phyloP scores from a whole-genome alignment of 2,329 filamentous ascomycete genomes.

The Ophiostoma pallidulum region DNA sequence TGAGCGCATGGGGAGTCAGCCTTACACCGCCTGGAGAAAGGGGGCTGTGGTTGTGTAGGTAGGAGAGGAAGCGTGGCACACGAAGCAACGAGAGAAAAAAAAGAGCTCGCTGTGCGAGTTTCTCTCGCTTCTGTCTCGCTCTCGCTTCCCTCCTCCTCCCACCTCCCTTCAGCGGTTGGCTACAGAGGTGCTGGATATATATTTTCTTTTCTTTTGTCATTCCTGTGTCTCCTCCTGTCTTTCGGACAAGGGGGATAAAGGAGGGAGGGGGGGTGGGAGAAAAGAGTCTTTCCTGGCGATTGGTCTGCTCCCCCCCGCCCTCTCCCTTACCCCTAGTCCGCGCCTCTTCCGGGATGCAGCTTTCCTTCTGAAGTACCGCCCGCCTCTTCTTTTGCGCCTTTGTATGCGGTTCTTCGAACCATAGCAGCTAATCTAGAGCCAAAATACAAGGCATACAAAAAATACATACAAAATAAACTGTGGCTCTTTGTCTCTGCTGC shows the following conservation, averaged over 20 bases:
- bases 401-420: not conserved
- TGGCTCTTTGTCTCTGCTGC: not conserved
- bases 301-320: too few relatives aligned
- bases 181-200: constrained; percentile 14
- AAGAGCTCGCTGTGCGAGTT: constrained; percentile 11
- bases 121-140: not conserved
- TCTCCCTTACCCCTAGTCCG: not conserved
- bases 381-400: not conserved
- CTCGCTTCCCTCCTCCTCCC: not conserved
- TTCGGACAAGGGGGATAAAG: not conserved
- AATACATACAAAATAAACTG: not conserved
- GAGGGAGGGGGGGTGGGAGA: too few relatives aligned
- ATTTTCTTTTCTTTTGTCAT: constrained; percentile 7
- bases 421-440: constrained; percentile 34
- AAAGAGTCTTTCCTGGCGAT: constrained; percentile 6
- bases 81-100: not conserved
- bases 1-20: not conserved
- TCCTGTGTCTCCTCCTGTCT: constrained; percentile 11
- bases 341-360: not conserved
- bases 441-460: too few relatives aligned
- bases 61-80: not conserved
- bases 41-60: too few relatives aligned
- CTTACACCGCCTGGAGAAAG: not conserved
- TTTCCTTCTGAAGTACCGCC: not conserved
- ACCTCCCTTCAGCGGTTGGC: not conserved